phyloP scores from a whole-genome alignment of 495 filamentous ascomycete species.

The Tuber aestivum region DNA sequence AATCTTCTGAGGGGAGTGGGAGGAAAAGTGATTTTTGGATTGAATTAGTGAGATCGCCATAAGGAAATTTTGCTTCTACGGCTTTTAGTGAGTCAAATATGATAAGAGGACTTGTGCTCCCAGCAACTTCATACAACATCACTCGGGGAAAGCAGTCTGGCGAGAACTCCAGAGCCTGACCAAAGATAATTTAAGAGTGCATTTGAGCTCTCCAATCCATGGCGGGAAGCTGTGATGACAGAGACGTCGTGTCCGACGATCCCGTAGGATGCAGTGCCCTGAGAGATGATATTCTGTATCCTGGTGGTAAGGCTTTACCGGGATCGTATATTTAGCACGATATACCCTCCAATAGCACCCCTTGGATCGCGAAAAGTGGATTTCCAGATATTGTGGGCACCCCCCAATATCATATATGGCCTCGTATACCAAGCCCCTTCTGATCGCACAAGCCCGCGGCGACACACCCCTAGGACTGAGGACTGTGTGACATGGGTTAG shows the following conservation, averaged over 20 bases:
- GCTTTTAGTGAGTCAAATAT: not conserved
- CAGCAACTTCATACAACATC: not conserved
- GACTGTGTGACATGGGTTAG: not conserved
- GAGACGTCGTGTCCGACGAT: not conserved
- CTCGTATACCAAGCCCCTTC: not conserved
- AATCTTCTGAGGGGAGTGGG: not conserved
- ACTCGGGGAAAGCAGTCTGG: not conserved
- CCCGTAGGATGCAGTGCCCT: not conserved
- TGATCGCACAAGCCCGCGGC: not conserved
- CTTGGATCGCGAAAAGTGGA: not conserved
- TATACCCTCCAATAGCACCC: not conserved
- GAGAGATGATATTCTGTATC: not conserved
- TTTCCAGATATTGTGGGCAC: not conserved
- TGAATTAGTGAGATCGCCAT: not conserved
- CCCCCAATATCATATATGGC: not conserved
- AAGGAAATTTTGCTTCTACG: not conserved
- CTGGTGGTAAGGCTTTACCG: not conserved
- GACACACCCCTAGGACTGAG: not conserved
- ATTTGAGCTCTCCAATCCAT: not conserved
- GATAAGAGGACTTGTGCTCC: not conserved
- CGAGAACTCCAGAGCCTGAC: not conserved
- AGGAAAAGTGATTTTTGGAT: not conserved
- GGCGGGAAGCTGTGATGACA: not conserved
- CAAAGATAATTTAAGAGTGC: not conserved
- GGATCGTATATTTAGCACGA: slow-evolving; percentile 1